These are phyloP conservation scores for Actinomortierella ambigua DNA, from an alignment of 371 early-diverging fungal genomes.

Conservation along the genomic window DNA sequence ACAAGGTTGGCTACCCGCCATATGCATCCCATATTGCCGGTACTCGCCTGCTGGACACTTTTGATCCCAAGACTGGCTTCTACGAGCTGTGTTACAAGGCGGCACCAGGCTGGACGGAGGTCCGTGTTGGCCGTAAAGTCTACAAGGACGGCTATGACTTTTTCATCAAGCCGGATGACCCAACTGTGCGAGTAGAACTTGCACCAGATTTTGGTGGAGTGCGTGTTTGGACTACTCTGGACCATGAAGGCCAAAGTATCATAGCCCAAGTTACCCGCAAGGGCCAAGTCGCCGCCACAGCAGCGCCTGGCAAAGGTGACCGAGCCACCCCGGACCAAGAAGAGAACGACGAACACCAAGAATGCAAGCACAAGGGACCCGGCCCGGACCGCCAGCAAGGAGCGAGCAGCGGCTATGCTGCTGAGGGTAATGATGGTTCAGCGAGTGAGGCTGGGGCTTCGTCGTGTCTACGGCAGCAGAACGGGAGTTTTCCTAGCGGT, in stretches of 20 bases:
- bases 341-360: constrained; percentile 4
- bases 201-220: constrained; percentile 40
- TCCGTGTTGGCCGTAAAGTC: constrained; percentile 32
- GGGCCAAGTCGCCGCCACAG: constrained; percentile 10
- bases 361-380: background rate
- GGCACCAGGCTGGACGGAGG: constrained; percentile 38
- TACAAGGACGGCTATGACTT: constrained; percentile 42
- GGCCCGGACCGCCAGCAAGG: constrained; percentile 7
- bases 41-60: constrained; percentile 32
- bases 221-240: constrained; percentile 32
- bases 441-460: constrained; percentile 26
- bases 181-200: constrained; percentile 36
- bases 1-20: constrained; percentile 30
- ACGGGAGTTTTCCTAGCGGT: constrained; percentile 5
- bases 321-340: constrained; percentile 10
- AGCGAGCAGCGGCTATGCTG: constrained; percentile 17
- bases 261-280: constrained; percentile 35
- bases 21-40: constrained; percentile 36
- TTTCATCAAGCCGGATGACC: constrained; percentile 43
- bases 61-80: constrained; percentile 33
- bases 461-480: constrained; percentile 34
- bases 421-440: constrained; percentile 24
- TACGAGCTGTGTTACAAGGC: constrained; percentile 39
- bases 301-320: background rate
- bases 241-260: constrained; percentile 40